phyloP scores from a whole-genome alignment of 352 stramenopile species.

The Pythium grandisporangium region DNA sequence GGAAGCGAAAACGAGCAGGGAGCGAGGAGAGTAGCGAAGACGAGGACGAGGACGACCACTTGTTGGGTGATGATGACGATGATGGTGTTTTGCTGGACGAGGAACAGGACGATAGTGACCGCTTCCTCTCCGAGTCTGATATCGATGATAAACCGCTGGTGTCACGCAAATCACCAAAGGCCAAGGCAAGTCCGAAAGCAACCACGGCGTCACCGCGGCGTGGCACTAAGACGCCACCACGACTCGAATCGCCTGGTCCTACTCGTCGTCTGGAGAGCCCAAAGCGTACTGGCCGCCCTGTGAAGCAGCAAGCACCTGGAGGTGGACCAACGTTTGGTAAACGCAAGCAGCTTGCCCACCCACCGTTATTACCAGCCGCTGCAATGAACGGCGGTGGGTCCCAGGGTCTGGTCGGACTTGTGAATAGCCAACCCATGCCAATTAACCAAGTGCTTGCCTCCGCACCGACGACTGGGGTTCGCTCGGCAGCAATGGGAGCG shows the following conservation, averaged over 20 bases:
- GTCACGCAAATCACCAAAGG: constrained; percentile 1
- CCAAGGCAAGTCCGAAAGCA: neutral
- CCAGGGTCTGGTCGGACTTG: too few species aligned
- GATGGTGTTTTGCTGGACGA: constrained; percentile 13
- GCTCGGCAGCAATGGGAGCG: too few species aligned
- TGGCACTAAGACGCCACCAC: too few species aligned
- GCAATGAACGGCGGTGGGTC: too few species aligned
- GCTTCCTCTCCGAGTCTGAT: constrained; percentile 13
- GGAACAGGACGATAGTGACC: constrained; percentile 14
- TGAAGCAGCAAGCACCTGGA: constrained; percentile 13
- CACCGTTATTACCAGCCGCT: neutral
- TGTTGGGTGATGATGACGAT: constrained; percentile 7
- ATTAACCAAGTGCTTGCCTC: too few species aligned
- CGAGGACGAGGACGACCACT: constrained; percentile 5
- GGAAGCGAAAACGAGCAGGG: constrained; percentile 16
- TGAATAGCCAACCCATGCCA: too few species aligned
- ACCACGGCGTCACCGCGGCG: too few species aligned
- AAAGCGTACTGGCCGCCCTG: constrained; percentile 1
- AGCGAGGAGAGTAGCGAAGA: constrained; percentile 22
- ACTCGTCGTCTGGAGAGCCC: constrained; percentile 9
- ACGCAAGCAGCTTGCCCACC: constrained; percentile 11
- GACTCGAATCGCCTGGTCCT: constrained; percentile 1
- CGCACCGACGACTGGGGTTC: too few species aligned
- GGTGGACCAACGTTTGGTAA: constrained; percentile 11
- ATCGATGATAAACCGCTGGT: constrained; percentile 2